Conservation (phyloP, 352 stramenopile species). For the Elongisporangium prolatum region DNA sequence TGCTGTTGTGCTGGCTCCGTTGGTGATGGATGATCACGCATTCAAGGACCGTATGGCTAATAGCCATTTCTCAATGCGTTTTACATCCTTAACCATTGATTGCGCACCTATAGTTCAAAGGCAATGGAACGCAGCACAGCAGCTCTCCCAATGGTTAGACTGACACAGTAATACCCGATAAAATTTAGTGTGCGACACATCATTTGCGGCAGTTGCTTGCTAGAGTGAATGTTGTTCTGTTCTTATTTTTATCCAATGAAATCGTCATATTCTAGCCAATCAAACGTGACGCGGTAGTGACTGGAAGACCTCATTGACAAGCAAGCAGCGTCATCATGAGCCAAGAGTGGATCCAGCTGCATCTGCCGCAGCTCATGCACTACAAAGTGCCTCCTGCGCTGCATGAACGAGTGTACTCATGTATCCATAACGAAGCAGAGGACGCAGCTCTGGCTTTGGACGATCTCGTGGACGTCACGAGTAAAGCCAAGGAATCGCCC, state of each 20-base stretch:
- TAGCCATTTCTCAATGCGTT: too few species aligned
- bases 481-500: not conserved
- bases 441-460: slow-evolving; percentile 16
- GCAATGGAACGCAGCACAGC: not conserved
- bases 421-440: slow-evolving; percentile 13
- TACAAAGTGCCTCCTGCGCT: slow-evolving; percentile 30
- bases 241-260: not conserved
- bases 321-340: not conserved
- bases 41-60: not conserved
- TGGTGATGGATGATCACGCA: not conserved
- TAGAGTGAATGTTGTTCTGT: too few species aligned
- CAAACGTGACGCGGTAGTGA: not conserved
- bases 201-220: not conserved
- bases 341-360: slow-evolving; percentile 25
- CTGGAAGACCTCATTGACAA: not conserved
- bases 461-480: slow-evolving; percentile 11
- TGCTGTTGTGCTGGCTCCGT: not conserved
- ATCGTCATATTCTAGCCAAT: not conserved
- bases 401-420: slow-evolving; percentile 26
- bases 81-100: too few species aligned
- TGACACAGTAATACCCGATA: too few species aligned
- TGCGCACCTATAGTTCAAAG: too few species aligned
- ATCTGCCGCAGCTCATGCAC: slow-evolving; percentile 36
- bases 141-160: not conserved
- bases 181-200: not conserved